Evolutionary conservation across 345 rosid genomes (phyloP).

Genomic region (Mercurialis annua): DNA sequence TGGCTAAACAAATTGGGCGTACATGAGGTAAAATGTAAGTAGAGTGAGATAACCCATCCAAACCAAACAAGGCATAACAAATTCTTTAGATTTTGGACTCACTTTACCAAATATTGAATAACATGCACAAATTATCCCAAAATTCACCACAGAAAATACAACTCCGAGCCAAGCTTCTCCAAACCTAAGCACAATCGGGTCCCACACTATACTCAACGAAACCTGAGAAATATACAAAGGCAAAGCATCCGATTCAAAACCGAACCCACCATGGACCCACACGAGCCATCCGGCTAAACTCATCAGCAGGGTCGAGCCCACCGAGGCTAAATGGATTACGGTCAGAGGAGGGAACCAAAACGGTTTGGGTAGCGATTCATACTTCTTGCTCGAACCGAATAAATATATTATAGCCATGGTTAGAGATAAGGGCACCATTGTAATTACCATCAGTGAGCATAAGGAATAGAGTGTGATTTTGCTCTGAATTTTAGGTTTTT

Average conservation of each 20-base stretch:
- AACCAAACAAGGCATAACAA: constrained; percentile 34
- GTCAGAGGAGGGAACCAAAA: constrained; percentile 38
- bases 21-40: constrained; percentile 25
- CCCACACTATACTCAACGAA: constrained; percentile 32
- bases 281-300: constrained; percentile 38
- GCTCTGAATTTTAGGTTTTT: neutral
- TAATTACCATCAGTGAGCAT: constrained; percentile 19
- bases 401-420: constrained; percentile 17
- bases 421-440: constrained; percentile 13
- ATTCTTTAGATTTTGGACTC: constrained; percentile 16
- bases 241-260: constrained; percentile 12
- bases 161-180: constrained; percentile 30
- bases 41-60: constrained; percentile 35
- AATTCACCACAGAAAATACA: constrained; percentile 19
- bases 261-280: constrained; percentile 35
- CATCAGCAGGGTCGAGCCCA: constrained; percentile 32
- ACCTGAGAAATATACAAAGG: constrained; percentile 34
- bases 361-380: constrained; percentile 21
- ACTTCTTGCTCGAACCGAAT: constrained; percentile 36
- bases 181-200: constrained; percentile 38
- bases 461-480: constrained; percentile 3
- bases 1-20: neutral
- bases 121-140: constrained; percentile 32
- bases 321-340: constrained; percentile 26
- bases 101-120: constrained; percentile 20